Evolutionary conservation across 495 filamentous ascomycete species (phyloP).

Genomic region (Annulohypoxylon bovei): DNA sequence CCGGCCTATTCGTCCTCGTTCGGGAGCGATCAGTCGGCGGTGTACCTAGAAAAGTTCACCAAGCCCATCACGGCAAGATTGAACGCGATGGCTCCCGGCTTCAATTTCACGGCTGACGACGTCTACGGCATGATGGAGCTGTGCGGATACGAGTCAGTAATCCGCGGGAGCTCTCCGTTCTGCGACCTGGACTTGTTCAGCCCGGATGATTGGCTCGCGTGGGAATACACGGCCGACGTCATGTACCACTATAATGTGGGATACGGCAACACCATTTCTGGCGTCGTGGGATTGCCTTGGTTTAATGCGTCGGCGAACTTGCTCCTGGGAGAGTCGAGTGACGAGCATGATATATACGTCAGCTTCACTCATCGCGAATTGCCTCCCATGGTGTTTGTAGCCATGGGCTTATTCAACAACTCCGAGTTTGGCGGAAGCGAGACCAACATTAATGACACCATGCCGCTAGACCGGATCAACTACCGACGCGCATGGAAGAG

Average conservation of each 20-base stretch:
- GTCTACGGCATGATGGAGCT: constrained; percentile 61
- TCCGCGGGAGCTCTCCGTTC: constrained; percentile 57
- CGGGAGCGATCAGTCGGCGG: constrained; percentile 54
- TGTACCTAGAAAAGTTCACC: constrained; percentile 55
- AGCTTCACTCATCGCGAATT: constrained; percentile 64
- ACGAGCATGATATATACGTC: constrained; percentile 55
- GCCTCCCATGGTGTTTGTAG: constrained; percentile 58
- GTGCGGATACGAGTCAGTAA: constrained; percentile 62
- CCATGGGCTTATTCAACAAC: constrained; percentile 63
- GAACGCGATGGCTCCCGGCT: constrained; percentile 51
- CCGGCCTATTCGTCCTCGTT: constrained; percentile 58
- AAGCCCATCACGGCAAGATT: constrained; percentile 56
- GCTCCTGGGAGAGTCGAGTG: constrained; percentile 41
- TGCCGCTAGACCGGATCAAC: constrained; percentile 60
- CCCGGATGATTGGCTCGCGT: constrained; percentile 60
- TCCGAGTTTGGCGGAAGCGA: constrained; percentile 54
- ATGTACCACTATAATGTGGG: constrained; percentile 61
- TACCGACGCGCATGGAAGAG: constrained; percentile 58
- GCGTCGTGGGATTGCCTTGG: constrained; percentile 60
- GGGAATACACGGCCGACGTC: constrained; percentile 60
- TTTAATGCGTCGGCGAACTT: constrained; percentile 54
- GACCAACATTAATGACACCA: constrained; percentile 55
- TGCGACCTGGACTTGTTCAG: constrained; percentile 56
- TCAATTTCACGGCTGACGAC: constrained; percentile 59
- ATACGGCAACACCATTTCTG: constrained; percentile 54